These are phyloP conservation scores for Echium plantagineum DNA, from an alignment of 257 asterid species.

Conservation along the genomic window DNA sequence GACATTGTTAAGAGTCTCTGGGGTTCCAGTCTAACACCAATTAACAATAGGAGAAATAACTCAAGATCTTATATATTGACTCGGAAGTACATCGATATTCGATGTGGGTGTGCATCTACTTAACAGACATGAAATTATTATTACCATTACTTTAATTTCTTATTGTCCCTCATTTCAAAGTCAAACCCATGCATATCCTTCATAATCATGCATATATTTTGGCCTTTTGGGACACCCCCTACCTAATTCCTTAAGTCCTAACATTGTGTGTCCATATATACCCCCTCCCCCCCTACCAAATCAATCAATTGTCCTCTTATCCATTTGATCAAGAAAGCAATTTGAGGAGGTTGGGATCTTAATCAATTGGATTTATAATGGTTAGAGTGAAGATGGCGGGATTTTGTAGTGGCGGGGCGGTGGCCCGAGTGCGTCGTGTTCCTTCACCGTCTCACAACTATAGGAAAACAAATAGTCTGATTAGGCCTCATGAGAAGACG, in stretches of 20 bases:
- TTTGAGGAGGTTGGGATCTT: too few relatives aligned
- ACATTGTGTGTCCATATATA: neutral
- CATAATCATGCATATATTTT: constrained; percentile 1
- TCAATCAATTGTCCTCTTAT: neutral
- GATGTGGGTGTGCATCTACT: too few relatives aligned
- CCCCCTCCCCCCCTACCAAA: neutral
- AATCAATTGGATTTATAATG: constrained; percentile 3
- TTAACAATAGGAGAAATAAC: too few relatives aligned
- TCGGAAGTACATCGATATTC: too few relatives aligned
- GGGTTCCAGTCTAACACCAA: too few relatives aligned
- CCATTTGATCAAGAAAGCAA: neutral
- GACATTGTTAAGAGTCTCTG: too few relatives aligned
- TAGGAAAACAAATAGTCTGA: constrained; percentile 27
- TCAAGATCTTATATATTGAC: too few relatives aligned
- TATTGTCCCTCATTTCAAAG: constrained; percentile 2
- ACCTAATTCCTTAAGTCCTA: neutral
- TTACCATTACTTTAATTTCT: too few relatives aligned
- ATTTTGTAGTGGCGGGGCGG: constrained; percentile 36
- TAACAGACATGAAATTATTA: too few relatives aligned
- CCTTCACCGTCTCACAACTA: constrained; percentile 36
- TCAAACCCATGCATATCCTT: neutral
- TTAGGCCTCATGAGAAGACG: constrained; percentile 16
- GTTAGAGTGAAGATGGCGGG: constrained; percentile 12
- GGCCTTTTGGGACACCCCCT: neutral
- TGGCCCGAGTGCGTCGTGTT: constrained; percentile 30